Conservation (phyloP, 805 yeast species). For the Saccharomycopsis guyanensis region DNA sequence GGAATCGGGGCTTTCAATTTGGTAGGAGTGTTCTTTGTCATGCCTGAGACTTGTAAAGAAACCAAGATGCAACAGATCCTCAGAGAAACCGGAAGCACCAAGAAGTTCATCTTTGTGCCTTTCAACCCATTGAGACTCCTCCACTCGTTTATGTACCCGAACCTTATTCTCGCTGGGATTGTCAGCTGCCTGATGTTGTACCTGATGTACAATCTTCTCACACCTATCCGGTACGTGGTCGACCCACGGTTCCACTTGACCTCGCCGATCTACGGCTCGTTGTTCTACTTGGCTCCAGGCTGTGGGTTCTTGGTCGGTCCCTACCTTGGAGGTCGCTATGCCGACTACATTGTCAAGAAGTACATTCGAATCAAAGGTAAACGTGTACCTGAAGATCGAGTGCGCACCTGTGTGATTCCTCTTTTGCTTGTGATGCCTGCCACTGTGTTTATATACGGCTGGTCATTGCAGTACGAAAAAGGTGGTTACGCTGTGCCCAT, state of each 20-base stretch:
- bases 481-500: conserved; percentile 54
- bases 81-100: conserved; percentile 26
- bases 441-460: conserved; percentile 43
- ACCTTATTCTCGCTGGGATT: conserved; percentile 37
- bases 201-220: conserved; percentile 44
- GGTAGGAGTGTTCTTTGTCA: conserved; percentile 30
- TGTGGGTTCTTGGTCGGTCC: conserved; percentile 45
- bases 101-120: conserved; percentile 34
- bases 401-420: conserved; percentile 34
- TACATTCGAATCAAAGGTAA: conserved; percentile 36
- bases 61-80: conserved; percentile 28
- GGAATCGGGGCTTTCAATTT: conserved; percentile 35
- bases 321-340: conserved; percentile 44
- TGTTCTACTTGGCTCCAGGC: conserved; percentile 53
- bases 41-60: conserved; percentile 39
- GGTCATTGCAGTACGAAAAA: conserved; percentile 39
- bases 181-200: conserved; percentile 35
- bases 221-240: conserved; percentile 49
- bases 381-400: conserved; percentile 46
- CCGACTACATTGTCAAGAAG: conserved; percentile 40
- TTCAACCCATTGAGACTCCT: conserved; percentile 43
- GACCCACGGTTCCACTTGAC: conserved; percentile 46
- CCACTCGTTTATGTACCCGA: conserved; percentile 35
- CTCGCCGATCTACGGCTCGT: conserved; percentile 41
- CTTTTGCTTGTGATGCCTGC: conserved; percentile 40